Evolutionary conservation across 352 stramenopile species (phyloP), one percentile per base, ranked within the genome.

Genomic region (Phytophthora capsici): DNA sequence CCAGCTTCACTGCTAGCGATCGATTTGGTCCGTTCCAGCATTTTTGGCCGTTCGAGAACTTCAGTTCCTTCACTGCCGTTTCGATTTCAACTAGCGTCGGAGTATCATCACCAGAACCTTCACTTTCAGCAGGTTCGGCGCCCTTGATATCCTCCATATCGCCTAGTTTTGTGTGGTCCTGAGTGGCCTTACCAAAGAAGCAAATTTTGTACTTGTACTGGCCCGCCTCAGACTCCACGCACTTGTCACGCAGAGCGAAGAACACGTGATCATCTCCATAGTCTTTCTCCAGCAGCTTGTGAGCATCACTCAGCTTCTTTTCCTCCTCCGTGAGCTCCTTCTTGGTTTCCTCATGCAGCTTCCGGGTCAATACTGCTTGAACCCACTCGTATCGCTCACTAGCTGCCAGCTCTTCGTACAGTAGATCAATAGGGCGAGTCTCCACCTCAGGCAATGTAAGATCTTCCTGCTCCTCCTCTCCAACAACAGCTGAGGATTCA

Each of bases 21-120:
- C 90, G 82, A 10, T 87, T 66, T 14, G 89, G 90, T 4, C 90
- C 90, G 52, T 97, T 96, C 90, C 90, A 97, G 73, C 91, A 97
- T 53, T 84, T 90, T 36, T 78, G 59, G 20, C 91, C 91, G 14
- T 78, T 72, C 12, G 73, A 80, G 61, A 93, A 96, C 63, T 68
- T 82, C 6, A 91, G 32, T 25, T 78, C 69, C 28, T 60, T 34
- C 14, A 75, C 41, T 53, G 23, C 40, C 2, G 48, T 50, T n/a
- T 36, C 6, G 14, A 63, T 62, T 46, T 44, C 45, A 32, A 38
- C 13, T 16, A 12, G 3, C n/a, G 26, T 16, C 8, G 56, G 19
- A 12, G 50, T 16, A 32, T 41, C 34, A 1, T 56, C 52, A n/a
- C 9, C 19, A n/a, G 65, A 55, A 3, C 26, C 43, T 13, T 63